Conservation (phyloP, 2,329 filamentous ascomycete species). For the Colletotrichum eremochloae region DNA sequence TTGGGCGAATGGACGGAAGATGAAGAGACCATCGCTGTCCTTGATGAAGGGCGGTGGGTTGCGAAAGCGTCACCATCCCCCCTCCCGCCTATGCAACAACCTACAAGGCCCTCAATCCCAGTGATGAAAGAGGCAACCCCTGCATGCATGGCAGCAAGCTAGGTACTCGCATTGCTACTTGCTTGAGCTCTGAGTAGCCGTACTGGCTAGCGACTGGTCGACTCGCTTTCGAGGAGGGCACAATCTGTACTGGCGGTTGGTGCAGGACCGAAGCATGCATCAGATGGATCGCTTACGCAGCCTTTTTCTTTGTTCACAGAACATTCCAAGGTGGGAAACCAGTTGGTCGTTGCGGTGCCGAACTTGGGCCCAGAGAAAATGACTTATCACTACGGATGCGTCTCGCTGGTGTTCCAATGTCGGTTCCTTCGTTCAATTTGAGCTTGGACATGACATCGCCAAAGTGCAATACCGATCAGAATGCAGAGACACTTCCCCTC, state of each 20-base stretch:
- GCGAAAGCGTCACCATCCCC: neutral
- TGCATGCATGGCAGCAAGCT: conserved; percentile 28
- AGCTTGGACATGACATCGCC: conserved; percentile 22
- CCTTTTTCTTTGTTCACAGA: conserved; percentile 6
- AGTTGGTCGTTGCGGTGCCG: neutral
- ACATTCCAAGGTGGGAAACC: neutral
- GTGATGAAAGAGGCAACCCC: conserved; percentile 20
- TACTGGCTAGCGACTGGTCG: conserved; percentile 16
- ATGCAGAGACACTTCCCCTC: conserved; percentile 19
- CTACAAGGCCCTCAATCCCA: neutral
- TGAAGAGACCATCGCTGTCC: neutral
- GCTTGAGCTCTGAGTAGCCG: neutral
- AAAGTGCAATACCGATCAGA: conserved; percentile 21
- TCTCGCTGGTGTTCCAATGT: conserved; percentile 10
- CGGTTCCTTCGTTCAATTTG: conserved; percentile 20
- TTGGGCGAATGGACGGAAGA: neutral
- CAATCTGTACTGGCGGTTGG: conserved; percentile 1
- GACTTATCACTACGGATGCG: conserved; percentile 13
- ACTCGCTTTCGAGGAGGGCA: conserved; percentile 10
- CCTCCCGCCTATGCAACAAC: neutral
- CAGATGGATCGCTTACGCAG: conserved; percentile 32
- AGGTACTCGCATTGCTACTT: conserved; percentile 15
- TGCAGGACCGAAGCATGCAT: conserved; percentile 38
- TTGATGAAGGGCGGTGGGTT: neutral
- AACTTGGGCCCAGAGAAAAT: neutral